phyloP scores from a whole-genome alignment of 345 rosid genomes.

The Gossypium bickii region DNA sequence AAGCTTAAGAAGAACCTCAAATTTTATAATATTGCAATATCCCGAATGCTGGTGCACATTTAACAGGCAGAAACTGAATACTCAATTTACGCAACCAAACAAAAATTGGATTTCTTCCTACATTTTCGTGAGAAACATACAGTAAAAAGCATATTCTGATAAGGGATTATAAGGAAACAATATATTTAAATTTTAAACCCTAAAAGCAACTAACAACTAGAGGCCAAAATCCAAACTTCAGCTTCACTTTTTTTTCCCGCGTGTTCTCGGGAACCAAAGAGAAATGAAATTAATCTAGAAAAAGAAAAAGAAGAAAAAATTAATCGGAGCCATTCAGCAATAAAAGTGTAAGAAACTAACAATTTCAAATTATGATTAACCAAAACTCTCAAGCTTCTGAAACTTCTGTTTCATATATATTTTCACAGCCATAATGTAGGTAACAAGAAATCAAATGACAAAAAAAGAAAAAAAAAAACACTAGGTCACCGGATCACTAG shows the following conservation, averaged over 20 bases:
- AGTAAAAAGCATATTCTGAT: neutral
- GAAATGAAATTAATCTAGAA: neutral
- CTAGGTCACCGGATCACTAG: constrained; percentile 73
- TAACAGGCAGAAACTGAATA: neutral
- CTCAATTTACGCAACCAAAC: neutral
- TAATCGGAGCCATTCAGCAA: neutral
- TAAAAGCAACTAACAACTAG: neutral
- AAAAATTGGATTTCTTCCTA: neutral
- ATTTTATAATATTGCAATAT: neutral
- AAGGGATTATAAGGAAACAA: neutral
- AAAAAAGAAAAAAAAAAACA: neutral
- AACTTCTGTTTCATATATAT: neutral
- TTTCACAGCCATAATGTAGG: neutral
- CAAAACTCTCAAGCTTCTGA: neutral
- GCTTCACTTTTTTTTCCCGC: neutral
- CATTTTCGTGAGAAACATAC: neutral
- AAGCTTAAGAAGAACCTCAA: neutral
- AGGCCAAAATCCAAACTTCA: neutral
- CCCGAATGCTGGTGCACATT: neutral
- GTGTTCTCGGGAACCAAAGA: constrained; percentile 8
- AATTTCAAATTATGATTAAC: neutral
- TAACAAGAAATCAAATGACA: neutral
- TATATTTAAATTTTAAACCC: neutral
- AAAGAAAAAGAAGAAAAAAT: neutral
- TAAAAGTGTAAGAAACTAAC: neutral